These are phyloP conservation scores for Dactylellina parvicollis DNA, from an alignment of 2,329 filamentous ascomycete genomes.

Conservation along the genomic window DNA sequence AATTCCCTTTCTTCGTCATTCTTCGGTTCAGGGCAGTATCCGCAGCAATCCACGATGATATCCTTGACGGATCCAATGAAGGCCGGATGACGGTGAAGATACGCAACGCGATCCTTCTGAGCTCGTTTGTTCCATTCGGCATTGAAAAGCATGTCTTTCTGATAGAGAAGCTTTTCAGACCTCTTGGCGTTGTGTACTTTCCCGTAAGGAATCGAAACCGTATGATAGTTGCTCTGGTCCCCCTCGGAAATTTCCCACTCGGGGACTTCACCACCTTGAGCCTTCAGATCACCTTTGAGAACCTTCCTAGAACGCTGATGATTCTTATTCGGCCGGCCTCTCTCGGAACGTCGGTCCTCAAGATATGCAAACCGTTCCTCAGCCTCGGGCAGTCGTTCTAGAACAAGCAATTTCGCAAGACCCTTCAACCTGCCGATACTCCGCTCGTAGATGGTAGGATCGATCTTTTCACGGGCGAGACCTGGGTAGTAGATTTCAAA, in stretches of 20 bases:
- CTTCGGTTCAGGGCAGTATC: constrained; percentile 74
- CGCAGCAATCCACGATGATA: constrained; percentile 83
- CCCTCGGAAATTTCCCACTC: constrained; percentile 79
- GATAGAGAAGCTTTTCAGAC: constrained; percentile 84
- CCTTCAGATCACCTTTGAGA: constrained; percentile 77
- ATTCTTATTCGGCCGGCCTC: constrained; percentile 70
- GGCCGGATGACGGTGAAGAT: constrained; percentile 80
- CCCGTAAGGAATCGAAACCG: constrained; percentile 77
- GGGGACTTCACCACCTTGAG: constrained; percentile 73
- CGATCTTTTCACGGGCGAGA: constrained; percentile 77
- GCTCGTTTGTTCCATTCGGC: constrained; percentile 78
- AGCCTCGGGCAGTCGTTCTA: constrained; percentile 78
- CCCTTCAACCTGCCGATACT: constrained; percentile 80
- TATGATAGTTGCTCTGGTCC: constrained; percentile 82
- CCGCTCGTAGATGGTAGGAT: constrained; percentile 87
- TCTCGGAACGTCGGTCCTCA: constrained; percentile 74
- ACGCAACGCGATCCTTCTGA: constrained; percentile 74
- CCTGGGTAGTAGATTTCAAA: constrained; percentile 85
- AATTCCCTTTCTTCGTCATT: constrained; percentile 78
- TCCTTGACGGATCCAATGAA: constrained; percentile 82
- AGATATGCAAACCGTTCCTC: constrained; percentile 76
- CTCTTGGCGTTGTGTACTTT: constrained; percentile 68
- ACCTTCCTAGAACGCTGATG: constrained; percentile 60
- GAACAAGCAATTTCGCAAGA: constrained; percentile 78
- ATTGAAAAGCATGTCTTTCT: constrained; percentile 81